phyloP scores from a whole-genome alignment of 108 stramenopile species.

The Phaeodactylum tricornutum region DNA sequence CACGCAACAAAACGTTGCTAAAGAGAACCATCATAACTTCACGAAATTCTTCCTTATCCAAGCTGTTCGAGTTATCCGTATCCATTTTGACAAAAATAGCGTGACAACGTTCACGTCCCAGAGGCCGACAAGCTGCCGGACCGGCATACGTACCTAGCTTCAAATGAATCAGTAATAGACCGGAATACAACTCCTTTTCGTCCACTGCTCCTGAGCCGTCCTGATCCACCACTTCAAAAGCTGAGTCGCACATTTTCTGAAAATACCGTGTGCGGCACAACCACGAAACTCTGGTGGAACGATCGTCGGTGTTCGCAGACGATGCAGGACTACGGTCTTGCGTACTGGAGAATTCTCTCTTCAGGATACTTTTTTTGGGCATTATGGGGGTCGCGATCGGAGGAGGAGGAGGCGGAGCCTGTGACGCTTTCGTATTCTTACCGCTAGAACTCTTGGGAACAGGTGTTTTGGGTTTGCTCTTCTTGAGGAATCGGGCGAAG shows the following conservation, averaged over 20 bases:
- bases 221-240: slow-evolving; percentile 56
- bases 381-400: no score
- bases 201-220: slow-evolving; percentile 58
- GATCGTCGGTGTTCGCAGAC: no score
- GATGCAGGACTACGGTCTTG: no score
- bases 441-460: no score
- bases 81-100: slow-evolving; percentile 60
- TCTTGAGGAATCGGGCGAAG: no score
- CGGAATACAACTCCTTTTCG: slow-evolving; percentile 66
- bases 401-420: no score
- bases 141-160: slow-evolving; percentile 67
- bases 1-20: slow-evolving; percentile 59
- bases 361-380: no score
- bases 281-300: no score
- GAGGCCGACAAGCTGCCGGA: slow-evolving; percentile 68
- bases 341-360: no score
- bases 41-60: slow-evolving; percentile 56
- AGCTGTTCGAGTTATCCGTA: slow-evolving; percentile 27
- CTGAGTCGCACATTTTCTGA: slow-evolving; percentile 27
- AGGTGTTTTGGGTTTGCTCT: no score
- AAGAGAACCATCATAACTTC: slow-evolving; percentile 59
- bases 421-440: no score
- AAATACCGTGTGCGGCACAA: slow-evolving; percentile 16
- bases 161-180: slow-evolving; percentile 68
- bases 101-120: slow-evolving; percentile 31